These are phyloP conservation scores for Echites panduratus DNA, from an alignment of 257 asterid species.

Conservation along the genomic window DNA sequence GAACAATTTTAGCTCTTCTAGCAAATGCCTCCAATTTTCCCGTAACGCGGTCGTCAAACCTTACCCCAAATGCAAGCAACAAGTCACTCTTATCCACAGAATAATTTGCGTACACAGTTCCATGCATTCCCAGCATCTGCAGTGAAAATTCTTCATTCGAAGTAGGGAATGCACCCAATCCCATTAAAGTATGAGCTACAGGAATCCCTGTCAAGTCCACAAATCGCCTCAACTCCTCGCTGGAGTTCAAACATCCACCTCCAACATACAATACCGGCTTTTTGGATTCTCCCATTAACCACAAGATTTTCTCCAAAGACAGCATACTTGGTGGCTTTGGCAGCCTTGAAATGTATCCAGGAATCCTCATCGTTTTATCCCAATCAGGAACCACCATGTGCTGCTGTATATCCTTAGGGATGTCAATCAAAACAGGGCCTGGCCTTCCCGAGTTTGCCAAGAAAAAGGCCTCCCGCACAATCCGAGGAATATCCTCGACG, in stretches of 20 bases:
- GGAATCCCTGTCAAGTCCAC: conserved; percentile 63
- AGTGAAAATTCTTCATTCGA: conserved; percentile 45
- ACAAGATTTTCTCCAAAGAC: conserved; percentile 47
- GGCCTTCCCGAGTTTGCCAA: conserved; percentile 64
- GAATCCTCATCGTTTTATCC: conserved; percentile 54
- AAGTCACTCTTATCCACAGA: conserved; percentile 71
- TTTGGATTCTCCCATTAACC: conserved; percentile 57
- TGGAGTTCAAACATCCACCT: conserved; percentile 77
- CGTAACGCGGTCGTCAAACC: conserved; percentile 86
- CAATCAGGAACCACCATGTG: conserved; percentile 70
- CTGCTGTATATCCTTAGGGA: conserved; percentile 81
- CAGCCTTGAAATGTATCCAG: conserved; percentile 57
- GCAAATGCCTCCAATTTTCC: conserved; percentile 85
- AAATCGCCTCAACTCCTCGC: conserved; percentile 55
- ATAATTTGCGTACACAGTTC: conserved; percentile 74
- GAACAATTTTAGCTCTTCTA: conserved; percentile 78
- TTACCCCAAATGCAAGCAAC: conserved; percentile 72
- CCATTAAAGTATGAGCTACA: conserved; percentile 76
- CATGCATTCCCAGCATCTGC: conserved; percentile 93
- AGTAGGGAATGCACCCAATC: conserved; percentile 65
- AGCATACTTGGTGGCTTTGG: conserved; percentile 42
- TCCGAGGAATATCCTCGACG: conserved; percentile 65
- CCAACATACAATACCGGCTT: conserved; percentile 75
- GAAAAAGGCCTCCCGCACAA: conserved; percentile 61
- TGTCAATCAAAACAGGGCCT: conserved; percentile 72